These are phyloP conservation scores for Pseudonectria foliicola DNA, from an alignment of 2,329 filamentous ascomycete species.

Conservation along the genomic window DNA sequence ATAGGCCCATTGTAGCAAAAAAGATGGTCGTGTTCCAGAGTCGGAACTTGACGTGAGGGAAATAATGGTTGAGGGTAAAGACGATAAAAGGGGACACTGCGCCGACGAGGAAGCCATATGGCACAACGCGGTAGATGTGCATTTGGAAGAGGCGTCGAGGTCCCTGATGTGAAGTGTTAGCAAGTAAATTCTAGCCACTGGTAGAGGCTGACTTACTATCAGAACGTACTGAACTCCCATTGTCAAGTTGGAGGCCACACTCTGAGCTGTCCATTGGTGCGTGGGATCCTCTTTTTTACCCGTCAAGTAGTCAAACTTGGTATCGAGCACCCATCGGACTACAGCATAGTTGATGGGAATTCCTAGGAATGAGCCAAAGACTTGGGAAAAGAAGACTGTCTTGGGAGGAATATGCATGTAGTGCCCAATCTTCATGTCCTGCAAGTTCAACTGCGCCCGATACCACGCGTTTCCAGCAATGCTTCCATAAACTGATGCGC, in stretches of 20 bases:
- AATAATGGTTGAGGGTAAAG: constrained; percentile 43
- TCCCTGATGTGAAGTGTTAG: constrained; percentile 20
- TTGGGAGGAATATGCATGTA: constrained; percentile 56
- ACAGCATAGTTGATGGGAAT: constrained; percentile 56
- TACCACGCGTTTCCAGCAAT: constrained; percentile 59
- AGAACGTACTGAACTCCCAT: constrained; percentile 54
- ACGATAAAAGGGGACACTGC: constrained; percentile 38
- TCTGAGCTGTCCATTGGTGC: constrained; percentile 55
- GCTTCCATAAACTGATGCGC: constrained; percentile 49
- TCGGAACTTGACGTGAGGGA: constrained; percentile 46
- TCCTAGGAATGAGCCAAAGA: constrained; percentile 51
- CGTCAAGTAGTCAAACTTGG: constrained; percentile 48
- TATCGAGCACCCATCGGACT: constrained; percentile 51
- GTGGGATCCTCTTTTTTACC: constrained; percentile 45
- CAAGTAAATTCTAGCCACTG: background rate
- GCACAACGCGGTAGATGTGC: constrained; percentile 40
- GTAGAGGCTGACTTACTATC: constrained; percentile 31
- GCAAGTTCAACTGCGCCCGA: constrained; percentile 48
- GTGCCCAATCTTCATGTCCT: constrained; percentile 58
- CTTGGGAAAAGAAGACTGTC: constrained; percentile 53
- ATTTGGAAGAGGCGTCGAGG: constrained; percentile 42
- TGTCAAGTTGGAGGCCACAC: constrained; percentile 42
- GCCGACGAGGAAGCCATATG: constrained; percentile 47
- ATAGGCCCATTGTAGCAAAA: constrained; percentile 46
- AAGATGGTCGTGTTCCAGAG: constrained; percentile 58